Conservation (phyloP, 768 basidiomycete genomes). For the Phaffia australis region DNA sequence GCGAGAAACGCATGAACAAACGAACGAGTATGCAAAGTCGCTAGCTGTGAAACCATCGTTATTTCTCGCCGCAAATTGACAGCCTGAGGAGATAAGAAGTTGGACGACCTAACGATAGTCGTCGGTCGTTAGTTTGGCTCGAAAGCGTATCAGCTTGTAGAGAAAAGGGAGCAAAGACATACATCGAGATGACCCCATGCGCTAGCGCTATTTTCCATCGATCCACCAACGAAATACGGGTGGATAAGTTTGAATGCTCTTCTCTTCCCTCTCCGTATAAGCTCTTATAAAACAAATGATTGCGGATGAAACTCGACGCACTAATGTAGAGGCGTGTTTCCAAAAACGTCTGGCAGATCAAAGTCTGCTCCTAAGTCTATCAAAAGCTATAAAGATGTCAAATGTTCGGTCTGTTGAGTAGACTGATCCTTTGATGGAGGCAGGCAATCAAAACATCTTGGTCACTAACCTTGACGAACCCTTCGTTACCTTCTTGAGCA, state of each 20-base stretch:
- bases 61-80: conserved; percentile 69
- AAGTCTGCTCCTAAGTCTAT: conserved; percentile 83
- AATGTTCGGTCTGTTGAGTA: too few relatives aligned
- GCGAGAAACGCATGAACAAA: conserved; percentile 26
- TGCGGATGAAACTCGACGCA: conserved; percentile 42
- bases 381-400: conserved; percentile 52
- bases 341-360: conserved; percentile 79
- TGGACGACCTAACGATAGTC: conserved; percentile 48
- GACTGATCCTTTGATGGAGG: too few relatives aligned
- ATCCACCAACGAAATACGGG: conserved; percentile 23
- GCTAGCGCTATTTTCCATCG: conserved; percentile 36
- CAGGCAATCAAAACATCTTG: not conserved
- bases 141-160: not conserved
- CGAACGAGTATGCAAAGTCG: conserved; percentile 84
- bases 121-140: too few relatives aligned
- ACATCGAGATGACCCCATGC: conserved; percentile 40
- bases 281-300: too few relatives aligned
- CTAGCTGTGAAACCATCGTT: conserved; percentile 83
- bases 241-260: too few relatives aligned
- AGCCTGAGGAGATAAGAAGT: conserved; percentile 77
- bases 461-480: conserved; percentile 63
- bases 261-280: too few relatives aligned
- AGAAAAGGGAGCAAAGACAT: not conserved
- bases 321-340: conserved; percentile 90
- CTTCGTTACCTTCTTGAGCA: conserved; percentile 77